Evolutionary conservation across 2,329 filamentous ascomycete species (phyloP), one percentile per base, ranked within the genome.

Genomic region (Cryphonectria nitschkei): DNA sequence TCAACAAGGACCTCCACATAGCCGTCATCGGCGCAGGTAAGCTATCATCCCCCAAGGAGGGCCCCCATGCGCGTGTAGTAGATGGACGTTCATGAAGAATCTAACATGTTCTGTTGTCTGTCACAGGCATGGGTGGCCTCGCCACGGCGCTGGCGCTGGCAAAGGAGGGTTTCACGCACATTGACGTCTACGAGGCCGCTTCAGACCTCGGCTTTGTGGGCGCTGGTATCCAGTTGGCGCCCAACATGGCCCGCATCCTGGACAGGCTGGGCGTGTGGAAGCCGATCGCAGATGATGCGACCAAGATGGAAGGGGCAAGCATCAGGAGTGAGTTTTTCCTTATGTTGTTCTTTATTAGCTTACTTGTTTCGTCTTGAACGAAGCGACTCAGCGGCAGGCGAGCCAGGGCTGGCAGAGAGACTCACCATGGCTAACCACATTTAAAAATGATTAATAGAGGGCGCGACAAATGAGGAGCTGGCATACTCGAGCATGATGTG

Each of bases 171-270:
- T 95, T 95, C 80, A 88, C 84, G 73, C 83, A 92, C 70, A 91
- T 95, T 76, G 84, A 91, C 67, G 88, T 95, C 65, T 95, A 90
- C 78, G 93, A 95, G 79, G 87, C 86, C 43, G 92, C 92, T 0
- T 88, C 90, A 6, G 87, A 89, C 74, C 85, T 95, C 6, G 93
- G 93, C 7, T 95, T 95, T 76, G 92, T 95, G 0, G 93, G 93
- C 32, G 93, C 93, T 1, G 93, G 93, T 4, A 95, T 96, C 74
- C 93, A 97, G 78, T 85, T 95, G 70, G 92, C 93, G 0, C 93
- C 93, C 0, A 97, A 96, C 75, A 92, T 95, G 86, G 90, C 90
- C 3, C 87, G 92, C 1, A 92, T 96, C 14, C 85, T 96, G 16
- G 90, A 93, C 46, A 63, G 71, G 13, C 71, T 72, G 14, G 71